These are phyloP conservation scores for Fraxinus quadrangulata DNA, from an alignment of 257 asterid genomes.

Conservation along the genomic window DNA sequence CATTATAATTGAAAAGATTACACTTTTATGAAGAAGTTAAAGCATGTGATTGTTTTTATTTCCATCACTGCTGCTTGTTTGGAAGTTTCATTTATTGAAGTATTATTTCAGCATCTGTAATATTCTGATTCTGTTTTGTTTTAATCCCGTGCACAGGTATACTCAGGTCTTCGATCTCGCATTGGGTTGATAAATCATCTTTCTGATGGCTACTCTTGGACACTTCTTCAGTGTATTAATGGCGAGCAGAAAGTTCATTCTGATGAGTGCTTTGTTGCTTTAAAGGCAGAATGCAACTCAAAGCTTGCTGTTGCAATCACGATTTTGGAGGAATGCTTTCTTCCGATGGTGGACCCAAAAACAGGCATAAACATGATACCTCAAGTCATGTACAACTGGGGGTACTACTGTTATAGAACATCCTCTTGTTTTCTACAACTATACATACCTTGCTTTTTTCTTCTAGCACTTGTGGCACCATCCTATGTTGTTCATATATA, in stretches of 20 bases:
- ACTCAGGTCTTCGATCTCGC: slow-evolving; percentile 70
- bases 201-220: slow-evolving; percentile 75
- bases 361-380: slow-evolving; percentile 98
- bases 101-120: neutral
- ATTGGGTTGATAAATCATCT: slow-evolving; percentile 66
- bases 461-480: slow-evolving; percentile 18
- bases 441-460: neutral
- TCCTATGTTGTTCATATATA: slow-evolving; percentile 11
- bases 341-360: slow-evolving; percentile 93
- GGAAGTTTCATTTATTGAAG: slow-evolving; percentile 9
- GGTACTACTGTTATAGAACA: slow-evolving; percentile 51
- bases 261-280: slow-evolving; percentile 57
- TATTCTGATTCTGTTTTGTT: neutral
- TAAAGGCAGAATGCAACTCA: slow-evolving; percentile 93
- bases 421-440: slow-evolving; percentile 20
- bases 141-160: slow-evolving; percentile 53
- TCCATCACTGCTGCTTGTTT: slow-evolving; percentile 22
- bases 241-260: slow-evolving; percentile 76
- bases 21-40: neutral
- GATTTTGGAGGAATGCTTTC: slow-evolving; percentile 96
- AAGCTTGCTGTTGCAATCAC: slow-evolving; percentile 97
- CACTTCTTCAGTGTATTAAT: slow-evolving; percentile 78
- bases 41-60: slow-evolving; percentile 8
- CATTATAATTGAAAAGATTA: neutral
- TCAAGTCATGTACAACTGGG: slow-evolving; percentile 95